Base-by-base conservation (phyloP, 257 asterid species). In the Lycium ferocissimum region DNA sequence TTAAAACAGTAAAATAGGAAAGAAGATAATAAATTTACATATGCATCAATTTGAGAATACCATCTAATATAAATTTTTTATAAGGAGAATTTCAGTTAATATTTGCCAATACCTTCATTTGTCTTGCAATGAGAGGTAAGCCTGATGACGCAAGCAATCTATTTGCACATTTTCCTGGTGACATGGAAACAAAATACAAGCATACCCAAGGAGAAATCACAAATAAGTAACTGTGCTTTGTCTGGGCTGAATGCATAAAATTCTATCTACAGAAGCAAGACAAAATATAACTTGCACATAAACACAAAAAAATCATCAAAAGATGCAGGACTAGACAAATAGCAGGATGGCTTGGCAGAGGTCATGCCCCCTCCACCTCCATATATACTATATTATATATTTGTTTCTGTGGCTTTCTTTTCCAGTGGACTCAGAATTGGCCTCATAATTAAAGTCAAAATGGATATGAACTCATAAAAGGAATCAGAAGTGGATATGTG, bases 131-230 rank as follows among this genome's bases (percentile, higher is more conserved):
- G 83, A 91, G 92, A n/a, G 99, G 99, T 87, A 96, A 91, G 81
- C 99, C 99, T 43, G 99, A 96, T 69, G 98, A 81, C 11, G 94
- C 93, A 83, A 96, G 99, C 91, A 95, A 87, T 20, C 95, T 90
- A 81, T 96, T 96, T 38, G 99, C 99, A 90, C 99, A 96, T 93
- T 96, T 96, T 80, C 99, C 99, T 96, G 97, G 88, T 83, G 15
- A 53, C 63, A 53, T 76, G 47, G 13, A 76, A 76, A 76, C 26
- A 51, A 75, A 51, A 51, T 26, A 76, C 33, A n/a, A 3, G 11
- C 7, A 2, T 26, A 76, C 5, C 82, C 14, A 26, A 76, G 6
- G 22, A 76, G 26, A 76, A 75, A 53, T 51, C 82, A 51, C 22
- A 76, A 76, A 37, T 20, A 51, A 22, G 82, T 4, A 76, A 22